Percentiles rank a stretch among this genome's conserved stretches.
phyloP scores from a whole-genome alignment of 106 monocot genomes.

The Platanthera guangdongensis region DNA sequence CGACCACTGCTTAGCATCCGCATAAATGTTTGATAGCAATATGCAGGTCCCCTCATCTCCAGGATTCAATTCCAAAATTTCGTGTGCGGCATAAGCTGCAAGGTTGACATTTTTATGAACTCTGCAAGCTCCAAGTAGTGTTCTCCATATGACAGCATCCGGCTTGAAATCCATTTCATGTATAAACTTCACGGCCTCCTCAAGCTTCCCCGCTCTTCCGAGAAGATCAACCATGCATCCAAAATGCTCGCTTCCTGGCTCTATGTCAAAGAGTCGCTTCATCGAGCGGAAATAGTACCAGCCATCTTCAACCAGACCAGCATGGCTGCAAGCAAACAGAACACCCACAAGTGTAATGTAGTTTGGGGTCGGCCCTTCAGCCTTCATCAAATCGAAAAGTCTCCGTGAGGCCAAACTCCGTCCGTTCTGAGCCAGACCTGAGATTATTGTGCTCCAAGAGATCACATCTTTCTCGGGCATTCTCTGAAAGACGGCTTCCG shows the following conservation, averaged over 20 bases:
- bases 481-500: slow-evolving; percentile 29
- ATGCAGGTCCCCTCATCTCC: slow-evolving; percentile 59
- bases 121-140: slow-evolving; percentile 60
- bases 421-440: slow-evolving; percentile 68
- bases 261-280: slow-evolving; percentile 33
- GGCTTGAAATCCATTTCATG: slow-evolving; percentile 34
- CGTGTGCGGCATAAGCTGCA: slow-evolving; percentile 39
- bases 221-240: slow-evolving; percentile 78
- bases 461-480: slow-evolving; percentile 56
- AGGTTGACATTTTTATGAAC: slow-evolving; percentile 37
- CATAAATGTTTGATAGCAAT: slow-evolving; percentile 59
- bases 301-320: slow-evolving; percentile 54
- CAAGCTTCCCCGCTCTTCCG: slow-evolving; percentile 50
- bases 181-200: slow-evolving; percentile 41
- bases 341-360: slow-evolving; percentile 61
- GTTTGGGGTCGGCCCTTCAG: slow-evolving; percentile 33
- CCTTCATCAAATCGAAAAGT: slow-evolving; percentile 44
- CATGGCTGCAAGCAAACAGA: slow-evolving; percentile 81
- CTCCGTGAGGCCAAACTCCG: slow-evolving; percentile 37
- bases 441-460: slow-evolving; percentile 81
- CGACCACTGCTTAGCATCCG: slow-evolving; percentile 41
- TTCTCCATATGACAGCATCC: slow-evolving; percentile 56
- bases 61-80: slow-evolving; percentile 53
- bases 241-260: slow-evolving; percentile 57
- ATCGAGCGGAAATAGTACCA: slow-evolving; percentile 47